Evolutionary conservation across 164 flowering plant species (phyloP).

Genomic region (Berberis thunbergii): DNA sequence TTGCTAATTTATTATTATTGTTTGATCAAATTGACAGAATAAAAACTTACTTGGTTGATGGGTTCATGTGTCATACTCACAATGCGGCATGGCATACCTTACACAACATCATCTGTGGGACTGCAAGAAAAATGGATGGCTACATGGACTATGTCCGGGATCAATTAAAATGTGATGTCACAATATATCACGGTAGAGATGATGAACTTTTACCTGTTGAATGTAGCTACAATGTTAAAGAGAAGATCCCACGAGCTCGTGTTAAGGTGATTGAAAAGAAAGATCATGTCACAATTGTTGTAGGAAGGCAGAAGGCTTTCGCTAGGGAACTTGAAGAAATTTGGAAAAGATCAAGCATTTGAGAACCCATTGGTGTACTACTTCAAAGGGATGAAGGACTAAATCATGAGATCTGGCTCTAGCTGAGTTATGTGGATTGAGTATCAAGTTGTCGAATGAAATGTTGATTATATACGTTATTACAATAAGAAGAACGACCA

Average conservation of each 20-base stretch:
- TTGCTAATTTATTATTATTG: neutral
- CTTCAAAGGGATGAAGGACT: too few relatives aligned
- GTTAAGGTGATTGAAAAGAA: slow-evolving; percentile 60
- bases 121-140: slow-evolving; percentile 59
- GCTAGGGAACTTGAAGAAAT: slow-evolving; percentile 87
- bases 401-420: too few relatives aligned
- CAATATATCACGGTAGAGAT: slow-evolving; percentile 63
- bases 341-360: slow-evolving; percentile 39
- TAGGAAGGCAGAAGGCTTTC: slow-evolving; percentile 72
- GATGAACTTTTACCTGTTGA: slow-evolving; percentile 81
- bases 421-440: too few relatives aligned
- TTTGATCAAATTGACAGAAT: slow-evolving; percentile 34
- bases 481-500: too few relatives aligned
- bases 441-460: too few relatives aligned
- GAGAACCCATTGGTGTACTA: too few relatives aligned
- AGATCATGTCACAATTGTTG: slow-evolving; percentile 88
- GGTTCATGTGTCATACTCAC: slow-evolving; percentile 81
- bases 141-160: slow-evolving; percentile 54
- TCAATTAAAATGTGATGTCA: slow-evolving; percentile 41
- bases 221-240: slow-evolving; percentile 58
- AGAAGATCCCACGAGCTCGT: slow-evolving; percentile 56
- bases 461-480: too few relatives aligned
- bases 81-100: slow-evolving; percentile 98
- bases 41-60: slow-evolving; percentile 60
- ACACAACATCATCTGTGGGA: slow-evolving; percentile 92